phyloP scores from a whole-genome alignment of 805 yeast species.

The Yamadazyma insecticola region DNA sequence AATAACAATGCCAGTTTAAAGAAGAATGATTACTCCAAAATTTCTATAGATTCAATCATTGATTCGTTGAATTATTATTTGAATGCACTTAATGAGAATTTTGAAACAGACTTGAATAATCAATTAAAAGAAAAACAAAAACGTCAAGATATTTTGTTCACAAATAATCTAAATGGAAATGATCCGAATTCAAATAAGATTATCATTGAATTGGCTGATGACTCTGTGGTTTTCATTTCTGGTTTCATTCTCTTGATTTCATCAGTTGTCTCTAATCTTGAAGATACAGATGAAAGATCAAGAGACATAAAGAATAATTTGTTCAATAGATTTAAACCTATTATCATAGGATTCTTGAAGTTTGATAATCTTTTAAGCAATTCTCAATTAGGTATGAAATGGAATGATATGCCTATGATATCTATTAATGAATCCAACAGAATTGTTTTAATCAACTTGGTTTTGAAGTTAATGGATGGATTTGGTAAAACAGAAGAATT shows the following conservation, averaged over 20 bases:
- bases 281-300: constrained; percentile 17
- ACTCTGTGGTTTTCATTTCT: constrained; percentile 67
- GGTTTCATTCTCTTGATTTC: constrained; percentile 66
- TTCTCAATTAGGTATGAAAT: constrained; percentile 9
- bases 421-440: constrained; percentile 32
- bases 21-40: constrained; percentile 36
- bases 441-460: constrained; percentile 27
- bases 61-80: constrained; percentile 53
- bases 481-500: constrained; percentile 40
- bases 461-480: constrained; percentile 47
- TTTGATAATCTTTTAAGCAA: constrained; percentile 33
- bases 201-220: constrained; percentile 64
- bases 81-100: constrained; percentile 37
- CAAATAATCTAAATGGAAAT: constrained; percentile 9
- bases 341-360: constrained; percentile 30
- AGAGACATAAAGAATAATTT: constrained; percentile 22
- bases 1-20: constrained; percentile 22
- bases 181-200: constrained; percentile 29
- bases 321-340: constrained; percentile 30
- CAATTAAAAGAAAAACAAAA: constrained; percentile 28
- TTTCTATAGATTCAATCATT: constrained; percentile 55
- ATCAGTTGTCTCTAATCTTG: constrained; percentile 26
- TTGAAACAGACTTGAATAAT: constrained; percentile 28
- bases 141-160: constrained; percentile 29
- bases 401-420: constrained; percentile 17